Evolutionary conservation across 2,329 filamentous ascomycete species (phyloP).

Genomic region (Fusarium praegraminearum): DNA sequence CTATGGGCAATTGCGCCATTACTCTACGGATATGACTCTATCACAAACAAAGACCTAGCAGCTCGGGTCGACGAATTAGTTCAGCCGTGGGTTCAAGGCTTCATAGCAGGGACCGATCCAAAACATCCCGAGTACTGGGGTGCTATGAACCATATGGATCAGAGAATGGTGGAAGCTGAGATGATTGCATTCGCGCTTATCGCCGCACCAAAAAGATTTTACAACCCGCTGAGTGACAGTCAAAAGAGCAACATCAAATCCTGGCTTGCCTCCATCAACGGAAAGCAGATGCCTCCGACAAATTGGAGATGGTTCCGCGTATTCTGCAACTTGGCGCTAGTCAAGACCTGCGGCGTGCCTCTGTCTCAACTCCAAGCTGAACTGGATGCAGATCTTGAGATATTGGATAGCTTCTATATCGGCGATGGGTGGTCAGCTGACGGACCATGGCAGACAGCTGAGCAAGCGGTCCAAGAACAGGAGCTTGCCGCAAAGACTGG

Average conservation of each 20-base stretch:
- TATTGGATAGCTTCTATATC: slow-evolving; percentile 60
- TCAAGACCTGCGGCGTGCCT: slow-evolving; percentile 56
- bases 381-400: slow-evolving; percentile 57
- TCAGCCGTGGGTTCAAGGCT: slow-evolving; percentile 51
- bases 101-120: slow-evolving; percentile 51
- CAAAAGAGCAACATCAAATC: slow-evolving; percentile 53
- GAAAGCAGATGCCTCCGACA: slow-evolving; percentile 59
- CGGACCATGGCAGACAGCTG: slow-evolving; percentile 55
- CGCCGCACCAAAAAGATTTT: slow-evolving; percentile 53
- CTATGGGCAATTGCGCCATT: slow-evolving; percentile 53
- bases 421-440: slow-evolving; percentile 62
- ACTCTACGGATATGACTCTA: slow-evolving; percentile 53
- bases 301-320: slow-evolving; percentile 68
- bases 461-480: slow-evolving; percentile 30
- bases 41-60: slow-evolving; percentile 45
- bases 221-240: slow-evolving; percentile 48
- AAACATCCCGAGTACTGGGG: slow-evolving; percentile 60
- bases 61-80: slow-evolving; percentile 19
- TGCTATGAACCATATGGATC: slow-evolving; percentile 58
- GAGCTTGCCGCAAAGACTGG: slow-evolving; percentile 20
- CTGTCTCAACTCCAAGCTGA: slow-evolving; percentile 50
- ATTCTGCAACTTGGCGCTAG: slow-evolving; percentile 61
- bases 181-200: slow-evolving; percentile 63
- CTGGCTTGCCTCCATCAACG: slow-evolving; percentile 60
- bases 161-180: slow-evolving; percentile 67